A percentile compares a stretch with the other conserved stretches of the same genome.
Conservation (phyloP, 495 filamentous ascomycete species). For the Penicillium samsonianum region DNA sequence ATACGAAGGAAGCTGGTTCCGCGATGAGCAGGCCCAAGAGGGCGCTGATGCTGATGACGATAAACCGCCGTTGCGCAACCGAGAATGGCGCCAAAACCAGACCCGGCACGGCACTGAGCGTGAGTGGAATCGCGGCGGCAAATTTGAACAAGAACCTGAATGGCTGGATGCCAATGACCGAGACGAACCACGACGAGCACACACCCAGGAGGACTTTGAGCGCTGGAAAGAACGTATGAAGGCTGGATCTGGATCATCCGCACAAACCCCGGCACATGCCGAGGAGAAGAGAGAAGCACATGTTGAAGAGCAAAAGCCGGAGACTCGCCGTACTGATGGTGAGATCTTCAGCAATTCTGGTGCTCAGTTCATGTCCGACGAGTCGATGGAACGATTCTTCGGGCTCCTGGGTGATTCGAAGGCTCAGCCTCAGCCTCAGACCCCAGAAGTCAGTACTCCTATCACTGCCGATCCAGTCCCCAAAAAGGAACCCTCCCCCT, state of each 20-base stretch:
- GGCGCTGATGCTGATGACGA: slow-evolving; percentile 57
- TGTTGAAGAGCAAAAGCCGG: slow-evolving; percentile 36
- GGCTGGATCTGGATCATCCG: slow-evolving; percentile 46
- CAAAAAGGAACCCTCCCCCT: slow-evolving; percentile 28
- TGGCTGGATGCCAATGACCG: slow-evolving; percentile 81
- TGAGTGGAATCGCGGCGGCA: slow-evolving; percentile 56
- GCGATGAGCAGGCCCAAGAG: slow-evolving; percentile 55
- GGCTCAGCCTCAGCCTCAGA: slow-evolving; percentile 19
- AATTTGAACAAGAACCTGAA: slow-evolving; percentile 76
- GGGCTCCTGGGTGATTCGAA: slow-evolving; percentile 60
- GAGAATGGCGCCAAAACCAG: slow-evolving; percentile 68
- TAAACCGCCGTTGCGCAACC: slow-evolving; percentile 53
- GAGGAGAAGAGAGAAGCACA: slow-evolving; percentile 51
- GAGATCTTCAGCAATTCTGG: slow-evolving; percentile 41
- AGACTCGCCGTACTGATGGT: slow-evolving; percentile 38
- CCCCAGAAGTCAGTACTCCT: slow-evolving; percentile 28
- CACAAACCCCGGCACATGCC: slow-evolving; percentile 30
- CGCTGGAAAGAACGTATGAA: slow-evolving; percentile 95
- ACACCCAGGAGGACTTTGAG: slow-evolving; percentile 90
- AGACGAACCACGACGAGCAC: slow-evolving; percentile 62
- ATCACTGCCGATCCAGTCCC: slow-evolving; percentile 30
- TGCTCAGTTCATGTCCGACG: slow-evolving; percentile 54
- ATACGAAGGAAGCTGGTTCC: slow-evolving; percentile 59
- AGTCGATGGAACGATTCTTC: slow-evolving; percentile 79
- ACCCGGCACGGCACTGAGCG: slow-evolving; percentile 61